A percentile compares a stretch with the other conserved stretches of the same genome.
These are phyloP conservation scores for Apiospora pterosperma DNA, from an alignment of 2,329 filamentous ascomycete species.

Conservation along the genomic window DNA sequence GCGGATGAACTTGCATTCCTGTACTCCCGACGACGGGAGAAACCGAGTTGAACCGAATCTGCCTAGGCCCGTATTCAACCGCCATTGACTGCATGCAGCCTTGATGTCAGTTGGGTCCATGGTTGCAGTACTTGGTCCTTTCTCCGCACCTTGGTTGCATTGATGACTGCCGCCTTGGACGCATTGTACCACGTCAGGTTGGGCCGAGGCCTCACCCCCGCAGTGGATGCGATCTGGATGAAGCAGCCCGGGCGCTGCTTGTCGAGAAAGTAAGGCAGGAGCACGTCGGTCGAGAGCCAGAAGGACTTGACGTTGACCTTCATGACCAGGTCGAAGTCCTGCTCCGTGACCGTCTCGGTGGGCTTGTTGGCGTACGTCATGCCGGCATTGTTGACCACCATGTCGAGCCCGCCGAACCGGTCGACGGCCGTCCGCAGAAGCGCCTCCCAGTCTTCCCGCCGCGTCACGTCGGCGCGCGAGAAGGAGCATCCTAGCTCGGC, in stretches of 20 bases:
- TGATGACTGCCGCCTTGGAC: conserved; percentile 63
- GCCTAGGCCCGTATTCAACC: conserved; percentile 67
- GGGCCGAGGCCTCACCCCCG: conserved; percentile 56
- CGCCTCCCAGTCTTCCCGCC: conserved; percentile 48
- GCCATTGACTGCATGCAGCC: conserved; percentile 45
- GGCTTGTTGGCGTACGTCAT: conserved; percentile 58
- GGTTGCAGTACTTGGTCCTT: neutral
- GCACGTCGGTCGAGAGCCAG: conserved; percentile 56
- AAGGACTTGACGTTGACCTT: conserved; percentile 67
- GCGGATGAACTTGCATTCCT: conserved; percentile 42
- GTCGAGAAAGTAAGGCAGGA: conserved; percentile 58
- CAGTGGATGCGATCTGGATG: conserved; percentile 64
- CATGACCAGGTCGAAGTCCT: conserved; percentile 65
- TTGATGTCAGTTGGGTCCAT: neutral
- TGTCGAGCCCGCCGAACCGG: conserved; percentile 50
- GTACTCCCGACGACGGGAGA: conserved; percentile 67
- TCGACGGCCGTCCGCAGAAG: conserved; percentile 42
- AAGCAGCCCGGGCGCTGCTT: conserved; percentile 56
- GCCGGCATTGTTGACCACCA: conserved; percentile 61
- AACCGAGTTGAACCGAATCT: conserved; percentile 71
- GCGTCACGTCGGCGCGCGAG: conserved; percentile 46
- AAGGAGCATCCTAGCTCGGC: conserved; percentile 41
- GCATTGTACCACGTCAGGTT: conserved; percentile 69
- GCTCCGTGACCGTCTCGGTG: conserved; percentile 60
- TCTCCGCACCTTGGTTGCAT: conserved; percentile 42